Conservation (phyloP, 345 rosid species). For the Acer yangbiense region DNA sequence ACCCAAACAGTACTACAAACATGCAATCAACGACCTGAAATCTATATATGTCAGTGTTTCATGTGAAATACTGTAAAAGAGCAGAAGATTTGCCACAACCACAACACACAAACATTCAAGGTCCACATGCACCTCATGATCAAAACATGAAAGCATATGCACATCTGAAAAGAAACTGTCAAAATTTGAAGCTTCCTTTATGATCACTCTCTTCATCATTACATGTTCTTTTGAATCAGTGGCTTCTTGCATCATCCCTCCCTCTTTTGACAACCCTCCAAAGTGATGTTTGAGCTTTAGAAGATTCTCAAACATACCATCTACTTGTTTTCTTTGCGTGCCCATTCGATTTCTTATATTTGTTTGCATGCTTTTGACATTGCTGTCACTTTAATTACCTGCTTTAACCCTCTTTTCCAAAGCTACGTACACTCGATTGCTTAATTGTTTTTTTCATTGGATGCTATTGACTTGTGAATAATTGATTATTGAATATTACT, state of each 20-base stretch:
- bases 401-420: constrained; percentile 12
- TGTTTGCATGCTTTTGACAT: neutral
- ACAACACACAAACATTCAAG: neutral
- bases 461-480: neutral
- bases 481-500: too few relatives aligned
- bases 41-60: neutral
- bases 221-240: neutral
- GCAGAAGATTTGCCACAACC: neutral
- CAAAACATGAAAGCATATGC: neutral
- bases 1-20: neutral
- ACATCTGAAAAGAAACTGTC: neutral
- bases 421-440: neutral
- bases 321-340: neutral
- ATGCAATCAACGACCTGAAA: neutral
- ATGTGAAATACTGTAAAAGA: neutral
- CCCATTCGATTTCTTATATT: neutral
- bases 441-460: neutral
- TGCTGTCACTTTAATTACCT: neutral
- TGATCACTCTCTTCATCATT: constrained; percentile 17
- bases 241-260: neutral
- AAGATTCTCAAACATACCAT: too few relatives aligned
- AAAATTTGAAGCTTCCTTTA: constrained; percentile 14
- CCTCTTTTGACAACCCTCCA: constrained; percentile 18
- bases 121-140: constrained; percentile 14
- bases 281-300: too few relatives aligned